Evolutionary conservation across 139 green algal species (phyloP), one percentile per base, ranked within the genome.

Genomic region (Coelastrella sp.): DNA sequence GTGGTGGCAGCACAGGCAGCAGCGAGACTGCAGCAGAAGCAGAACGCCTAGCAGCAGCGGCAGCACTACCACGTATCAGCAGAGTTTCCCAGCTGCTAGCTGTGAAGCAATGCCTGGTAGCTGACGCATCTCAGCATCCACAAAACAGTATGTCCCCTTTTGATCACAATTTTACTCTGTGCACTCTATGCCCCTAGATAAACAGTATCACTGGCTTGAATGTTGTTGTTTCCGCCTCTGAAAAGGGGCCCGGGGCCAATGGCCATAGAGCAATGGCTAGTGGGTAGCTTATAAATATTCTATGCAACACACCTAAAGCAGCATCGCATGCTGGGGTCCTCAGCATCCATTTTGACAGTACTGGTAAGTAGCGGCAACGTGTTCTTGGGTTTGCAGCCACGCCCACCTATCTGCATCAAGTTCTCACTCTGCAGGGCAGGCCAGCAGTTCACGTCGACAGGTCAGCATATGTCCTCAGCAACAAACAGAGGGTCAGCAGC

Each of bases 341-440:
- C 96, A 19, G 95, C 94, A 56, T 97, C 95, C 77, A 95, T 88
- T 93, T 99, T 99, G 80, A 99, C 93, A 57, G 97, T 99, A 71
- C 90, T 93, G 23, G 96, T 98, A 56, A 99, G 94, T 79, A 99
- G 94, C 76, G 96, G 94, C n/a, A 98, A 93, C 14, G 96, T 97
- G 74, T 97, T 95, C 64, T 97, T 95, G 83, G 92, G 87, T 68
- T 54, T 64, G 11, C 54, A 79, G 73, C 61, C 19, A 79, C 61
- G 79, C 54, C 83, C 59, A 77, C 17, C 5, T 78, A 93, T 56
- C 65, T 74, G 66, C 91, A 89, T 93, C 23, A 54, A 58, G 23
- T 13, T 80, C n/a, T 61, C 56, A 74, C 54, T 66, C 17, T 87
- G 81, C 14, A 22, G 32, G 20, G 8, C 60, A 7, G 22, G 59